These are phyloP conservation scores for Cinnamomum chago DNA, from an alignment of 164 flowering plant genomes.

Conservation along the genomic window DNA sequence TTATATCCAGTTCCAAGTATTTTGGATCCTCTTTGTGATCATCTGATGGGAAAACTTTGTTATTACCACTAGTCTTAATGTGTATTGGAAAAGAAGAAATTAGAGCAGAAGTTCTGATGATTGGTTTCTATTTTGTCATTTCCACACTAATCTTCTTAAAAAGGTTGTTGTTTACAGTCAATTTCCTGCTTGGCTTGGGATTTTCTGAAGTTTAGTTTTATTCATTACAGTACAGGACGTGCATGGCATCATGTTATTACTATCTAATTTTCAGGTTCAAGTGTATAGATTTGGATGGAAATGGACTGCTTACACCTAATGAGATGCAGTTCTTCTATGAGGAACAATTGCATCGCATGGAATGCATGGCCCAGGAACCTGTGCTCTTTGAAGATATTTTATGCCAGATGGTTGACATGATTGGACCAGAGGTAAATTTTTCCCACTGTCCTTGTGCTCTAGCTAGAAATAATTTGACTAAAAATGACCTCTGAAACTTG, in stretches of 20 bases:
- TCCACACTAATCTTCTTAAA: background rate
- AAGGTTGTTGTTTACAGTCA: background rate
- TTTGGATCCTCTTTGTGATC: no score
- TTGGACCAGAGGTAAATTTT: constrained; percentile 73
- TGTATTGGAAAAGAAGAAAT: no score
- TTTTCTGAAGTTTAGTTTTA: background rate
- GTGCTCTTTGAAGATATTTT: constrained; percentile 93
- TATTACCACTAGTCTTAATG: no score
- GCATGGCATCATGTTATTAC: background rate
- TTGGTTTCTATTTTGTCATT: no score
- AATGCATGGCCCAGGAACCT: constrained; percentile 97
- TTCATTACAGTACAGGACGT: background rate
- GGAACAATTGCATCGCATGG: constrained; percentile 98
- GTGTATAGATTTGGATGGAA: constrained; percentile 94
- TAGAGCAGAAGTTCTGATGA: no score
- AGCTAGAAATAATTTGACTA: background rate
- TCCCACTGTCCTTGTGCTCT: constrained; percentile 1
- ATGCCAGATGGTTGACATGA: constrained; percentile 98
- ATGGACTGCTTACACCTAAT: constrained; percentile 79
- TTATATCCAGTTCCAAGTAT: no score
- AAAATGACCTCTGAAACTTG: constrained; percentile 8
- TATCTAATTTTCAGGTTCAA: constrained; percentile 64
- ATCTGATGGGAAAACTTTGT: no score
- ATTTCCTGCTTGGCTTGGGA: background rate
- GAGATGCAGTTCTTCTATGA: constrained; percentile 97